Base-by-base conservation (phyloP, 2,329 filamentous ascomycete species). In the Scedosporium boydii region DNA sequence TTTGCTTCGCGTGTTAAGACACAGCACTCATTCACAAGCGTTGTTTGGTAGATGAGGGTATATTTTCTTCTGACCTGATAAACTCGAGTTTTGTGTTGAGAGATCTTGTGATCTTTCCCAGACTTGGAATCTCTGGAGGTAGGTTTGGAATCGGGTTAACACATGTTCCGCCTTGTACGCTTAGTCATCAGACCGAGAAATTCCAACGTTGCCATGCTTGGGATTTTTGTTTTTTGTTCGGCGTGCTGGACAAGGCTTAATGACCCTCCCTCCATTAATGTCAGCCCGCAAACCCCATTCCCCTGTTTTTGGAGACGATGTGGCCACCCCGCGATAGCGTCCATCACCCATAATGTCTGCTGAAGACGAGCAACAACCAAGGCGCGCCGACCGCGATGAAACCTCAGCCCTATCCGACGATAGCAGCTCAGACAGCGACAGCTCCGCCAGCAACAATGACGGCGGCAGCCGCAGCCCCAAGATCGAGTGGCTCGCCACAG, bases 401-500 rank as follows among this genome's bases (percentile, higher is more conserved):
- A 38, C 44, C 59, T 42, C 59, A 14, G 44, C 46, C 18, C 6
- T 55, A 12, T 55, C 51, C 18, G 23, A 55, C 23, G 51, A 29
- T 55, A 14, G 51, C 23, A 55, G 51, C 23, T 55, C 71, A 59
- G 68, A 70, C 61, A 77, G 71, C 66, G 76, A 75, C 62, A 70
- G 72, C 67, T 75, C 72, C 62, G 69, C 67, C 62, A 73, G 70
- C 6, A 69, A 64, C 60, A 71, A 27, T 68, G 69, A 61, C 65
- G 63, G 63, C 10, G 69, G 64, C 61, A 71, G 27, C 68, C 69
- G 60, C 66, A 63, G 64, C 12, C 67, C 72, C 3, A 68, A 74
- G 64, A 76, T 87, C 60, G 85, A 90, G 78, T 89, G 87, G 80
- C 82, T 93, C 44, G 87, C 87, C 56, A 90, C 87, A 4, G 85